phyloP scores from a whole-genome alignment of 441 rosid species.

The Pelargonium cotyledonis region DNA sequence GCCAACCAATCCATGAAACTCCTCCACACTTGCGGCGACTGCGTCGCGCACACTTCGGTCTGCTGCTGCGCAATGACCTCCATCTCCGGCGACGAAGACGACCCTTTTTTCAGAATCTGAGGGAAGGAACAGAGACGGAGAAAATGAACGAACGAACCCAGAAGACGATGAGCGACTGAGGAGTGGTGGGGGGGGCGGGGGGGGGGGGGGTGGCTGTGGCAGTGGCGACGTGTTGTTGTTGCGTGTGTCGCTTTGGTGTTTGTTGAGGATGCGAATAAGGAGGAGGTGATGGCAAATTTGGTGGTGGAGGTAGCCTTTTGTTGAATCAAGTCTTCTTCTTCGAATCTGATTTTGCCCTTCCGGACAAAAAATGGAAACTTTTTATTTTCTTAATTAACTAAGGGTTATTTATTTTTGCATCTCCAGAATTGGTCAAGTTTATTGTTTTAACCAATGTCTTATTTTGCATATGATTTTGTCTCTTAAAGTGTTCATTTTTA shows the following conservation, averaged over 20 bases:
- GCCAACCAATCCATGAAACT: slow-evolving; percentile 32
- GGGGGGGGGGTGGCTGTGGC: background rate
- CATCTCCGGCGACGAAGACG: background rate
- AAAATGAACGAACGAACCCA: background rate
- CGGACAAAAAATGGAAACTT: background rate
- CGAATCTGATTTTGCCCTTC: background rate
- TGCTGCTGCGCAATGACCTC: slow-evolving; percentile 5
- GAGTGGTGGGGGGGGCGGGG: background rate
- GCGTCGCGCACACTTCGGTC: slow-evolving; percentile 24
- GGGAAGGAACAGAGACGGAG: background rate
- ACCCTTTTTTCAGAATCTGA: background rate
- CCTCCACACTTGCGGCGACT: slow-evolving; percentile 34
- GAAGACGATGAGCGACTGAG: background rate
- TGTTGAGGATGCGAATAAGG: too few relatives aligned
- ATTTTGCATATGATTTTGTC: too few relatives aligned
- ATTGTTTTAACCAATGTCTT: too few relatives aligned
- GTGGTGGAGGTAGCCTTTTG: background rate
- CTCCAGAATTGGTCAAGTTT: too few relatives aligned
- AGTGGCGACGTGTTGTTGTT: background rate
- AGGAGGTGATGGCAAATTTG: background rate
- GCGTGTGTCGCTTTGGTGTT: background rate
- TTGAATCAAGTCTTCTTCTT: background rate
- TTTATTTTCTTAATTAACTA: too few relatives aligned
- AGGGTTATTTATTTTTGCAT: too few relatives aligned
- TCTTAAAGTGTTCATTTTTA: too few relatives aligned